A percentile compares a stretch with the other conserved stretches of the same genome.
Evolutionary conservation across 345 rosid genomes (phyloP).

Genomic region (Populus ilicifolia): DNA sequence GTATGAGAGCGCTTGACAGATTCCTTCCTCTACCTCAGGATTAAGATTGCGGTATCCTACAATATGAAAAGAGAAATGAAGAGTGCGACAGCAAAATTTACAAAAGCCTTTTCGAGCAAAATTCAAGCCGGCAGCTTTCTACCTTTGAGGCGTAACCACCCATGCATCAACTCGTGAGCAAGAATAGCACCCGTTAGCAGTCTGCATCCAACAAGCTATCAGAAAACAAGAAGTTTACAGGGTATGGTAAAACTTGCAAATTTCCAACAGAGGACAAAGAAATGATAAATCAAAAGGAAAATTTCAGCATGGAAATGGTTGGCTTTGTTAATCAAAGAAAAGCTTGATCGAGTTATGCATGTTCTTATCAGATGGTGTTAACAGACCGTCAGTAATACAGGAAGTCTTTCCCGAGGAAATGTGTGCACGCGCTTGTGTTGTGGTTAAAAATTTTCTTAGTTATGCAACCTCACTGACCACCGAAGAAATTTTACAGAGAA

Average conservation of each 20-base stretch:
- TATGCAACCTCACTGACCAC: background rate
- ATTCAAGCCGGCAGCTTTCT: background rate
- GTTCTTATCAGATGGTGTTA: background rate
- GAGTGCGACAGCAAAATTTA: background rate
- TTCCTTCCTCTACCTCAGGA: conserved; percentile 95
- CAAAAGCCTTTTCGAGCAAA: background rate
- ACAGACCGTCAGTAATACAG: background rate
- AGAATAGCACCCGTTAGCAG: conserved; percentile 93
- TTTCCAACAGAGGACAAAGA: too few species aligned
- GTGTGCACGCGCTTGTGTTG: too few species aligned
- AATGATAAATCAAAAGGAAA: background rate
- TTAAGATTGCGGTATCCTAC: conserved; percentile 76
- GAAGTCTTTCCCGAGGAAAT: background rate
- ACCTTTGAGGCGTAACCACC: conserved; percentile 94
- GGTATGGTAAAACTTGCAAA: background rate
- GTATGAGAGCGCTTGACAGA: conserved; percentile 83
- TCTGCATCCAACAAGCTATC: conserved; percentile 36
- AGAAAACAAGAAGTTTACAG: background rate
- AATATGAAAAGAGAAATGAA: background rate
- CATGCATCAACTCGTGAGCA: conserved; percentile 91
- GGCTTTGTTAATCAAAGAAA: background rate
- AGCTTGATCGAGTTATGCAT: background rate
- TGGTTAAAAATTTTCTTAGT: too few species aligned
- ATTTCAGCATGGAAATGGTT: background rate
- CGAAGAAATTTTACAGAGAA: too few species aligned